Evolutionary conservation across 306 rosid species (phyloP).

Genomic region (Fagus sylvatica): DNA sequence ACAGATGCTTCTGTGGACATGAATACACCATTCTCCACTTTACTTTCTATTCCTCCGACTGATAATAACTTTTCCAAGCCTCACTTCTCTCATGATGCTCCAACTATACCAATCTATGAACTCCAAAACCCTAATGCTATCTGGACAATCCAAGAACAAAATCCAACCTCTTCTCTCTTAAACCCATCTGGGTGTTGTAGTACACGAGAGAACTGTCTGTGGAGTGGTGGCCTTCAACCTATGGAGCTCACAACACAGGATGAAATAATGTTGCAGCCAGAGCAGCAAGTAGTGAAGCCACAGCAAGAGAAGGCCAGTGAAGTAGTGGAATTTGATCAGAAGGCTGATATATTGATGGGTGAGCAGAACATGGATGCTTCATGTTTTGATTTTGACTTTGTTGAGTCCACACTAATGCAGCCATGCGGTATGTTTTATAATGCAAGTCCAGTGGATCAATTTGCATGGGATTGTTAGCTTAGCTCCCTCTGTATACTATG

Average conservation of each 20-base stretch:
- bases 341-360: background rate
- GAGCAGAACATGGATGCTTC: slow-evolving; percentile 20
- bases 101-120: slow-evolving; percentile 11
- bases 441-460: slow-evolving; percentile 27
- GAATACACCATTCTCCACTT: background rate
- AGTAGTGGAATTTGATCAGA: background rate
- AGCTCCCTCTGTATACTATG: background rate
- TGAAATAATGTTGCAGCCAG: background rate
- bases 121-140: slow-evolving; percentile 12
- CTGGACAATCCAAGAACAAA: slow-evolving; percentile 22
- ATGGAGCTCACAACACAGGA: background rate
- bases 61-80: background rate
- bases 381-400: slow-evolving; percentile 28
- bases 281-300: background rate
- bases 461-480: slow-evolving; percentile 26
- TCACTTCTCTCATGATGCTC: too few species aligned
- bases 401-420: slow-evolving; percentile 13
- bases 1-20: slow-evolving; percentile 12
- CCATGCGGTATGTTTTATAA: slow-evolving; percentile 32
- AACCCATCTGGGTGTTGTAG: slow-evolving; percentile 23
- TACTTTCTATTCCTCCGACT: background rate
- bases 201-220: slow-evolving; percentile 2
- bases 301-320: slow-evolving; percentile 17
- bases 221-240: slow-evolving; percentile 12
- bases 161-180: slow-evolving; percentile 5